phyloP scores from a whole-genome alignment of 257 asterid species.

The Nicotiana sylvestris region DNA sequence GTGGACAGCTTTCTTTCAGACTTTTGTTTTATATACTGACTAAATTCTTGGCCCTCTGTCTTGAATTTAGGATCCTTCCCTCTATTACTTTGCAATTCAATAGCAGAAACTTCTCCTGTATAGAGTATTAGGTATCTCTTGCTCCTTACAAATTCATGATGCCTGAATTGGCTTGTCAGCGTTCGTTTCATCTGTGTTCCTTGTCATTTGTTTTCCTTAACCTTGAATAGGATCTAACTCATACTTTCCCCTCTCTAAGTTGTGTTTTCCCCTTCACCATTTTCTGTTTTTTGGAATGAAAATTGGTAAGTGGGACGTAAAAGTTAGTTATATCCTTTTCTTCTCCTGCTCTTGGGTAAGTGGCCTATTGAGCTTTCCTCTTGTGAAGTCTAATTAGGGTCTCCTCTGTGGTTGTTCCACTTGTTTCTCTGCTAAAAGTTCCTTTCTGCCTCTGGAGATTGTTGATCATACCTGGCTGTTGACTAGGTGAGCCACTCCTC shows the following conservation, averaged over 20 bases:
- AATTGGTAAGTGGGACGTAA: constrained; percentile 45
- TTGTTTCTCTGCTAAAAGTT: constrained; percentile 14
- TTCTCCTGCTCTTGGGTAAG: constrained; percentile 4
- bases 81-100: background rate
- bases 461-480: constrained; percentile 46
- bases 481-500: constrained; percentile 21
- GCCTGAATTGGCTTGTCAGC: constrained; percentile 22
- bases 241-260: constrained; percentile 22
- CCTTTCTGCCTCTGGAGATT: constrained; percentile 34
- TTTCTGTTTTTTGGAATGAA: constrained; percentile 66
- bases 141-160: background rate
- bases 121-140: constrained; percentile 12
- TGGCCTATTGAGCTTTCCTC: constrained; percentile 21
- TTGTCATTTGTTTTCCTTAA: constrained; percentile 3
- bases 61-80: background rate
- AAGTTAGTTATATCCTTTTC: constrained; percentile 30
- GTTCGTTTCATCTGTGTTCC: background rate
- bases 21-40: background rate
- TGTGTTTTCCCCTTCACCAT: constrained; percentile 39
- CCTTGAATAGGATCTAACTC: constrained; percentile 28
- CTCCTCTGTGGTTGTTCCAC: constrained; percentile 12
- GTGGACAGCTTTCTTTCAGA: constrained; percentile 2
- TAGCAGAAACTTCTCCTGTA: background rate
- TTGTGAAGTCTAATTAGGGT: constrained; percentile 15
- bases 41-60: constrained; percentile 1